These are phyloP conservation scores for Vaccinium corymbosum DNA, from an alignment of 148 eudicot genomes.

Conservation along the genomic window DNA sequence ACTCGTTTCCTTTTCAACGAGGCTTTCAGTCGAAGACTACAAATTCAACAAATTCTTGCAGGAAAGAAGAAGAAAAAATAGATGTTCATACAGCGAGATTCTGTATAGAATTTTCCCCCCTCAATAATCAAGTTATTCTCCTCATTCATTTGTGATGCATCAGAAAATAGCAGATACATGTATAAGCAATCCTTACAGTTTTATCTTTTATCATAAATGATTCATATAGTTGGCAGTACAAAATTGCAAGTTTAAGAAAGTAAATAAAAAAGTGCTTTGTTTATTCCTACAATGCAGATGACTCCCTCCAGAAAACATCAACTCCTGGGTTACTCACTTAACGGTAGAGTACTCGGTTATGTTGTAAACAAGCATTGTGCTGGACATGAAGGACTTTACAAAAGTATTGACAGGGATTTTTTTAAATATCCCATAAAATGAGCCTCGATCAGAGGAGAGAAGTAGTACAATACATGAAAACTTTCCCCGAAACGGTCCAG, in stretches of 20 bases:
- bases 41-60: conserved; percentile 74
- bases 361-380: not conserved
- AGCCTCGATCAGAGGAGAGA: too few species aligned
- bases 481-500: too few species aligned
- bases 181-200: not conserved
- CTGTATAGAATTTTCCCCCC: conserved; percentile 4
- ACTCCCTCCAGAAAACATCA: not conserved
- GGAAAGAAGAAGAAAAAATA: conserved; percentile 58
- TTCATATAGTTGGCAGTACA: not conserved
- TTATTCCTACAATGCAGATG: not conserved
- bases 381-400: not conserved
- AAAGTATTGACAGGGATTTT: too few species aligned
- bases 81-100: conserved; percentile 12
- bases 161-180: not conserved
- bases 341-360: too few species aligned
- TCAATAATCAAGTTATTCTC: not conserved
- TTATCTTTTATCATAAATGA: too few species aligned
- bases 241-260: not conserved
- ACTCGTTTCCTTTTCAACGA: conserved; percentile 91
- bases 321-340: not conserved
- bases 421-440: too few species aligned
- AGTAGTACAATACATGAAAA: too few species aligned
- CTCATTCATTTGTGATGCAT: not conserved
- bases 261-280: not conserved
- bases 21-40: conserved; percentile 81